Conservation (phyloP, 176 grass and related monocot species). For the Oryza nivara region DNA sequence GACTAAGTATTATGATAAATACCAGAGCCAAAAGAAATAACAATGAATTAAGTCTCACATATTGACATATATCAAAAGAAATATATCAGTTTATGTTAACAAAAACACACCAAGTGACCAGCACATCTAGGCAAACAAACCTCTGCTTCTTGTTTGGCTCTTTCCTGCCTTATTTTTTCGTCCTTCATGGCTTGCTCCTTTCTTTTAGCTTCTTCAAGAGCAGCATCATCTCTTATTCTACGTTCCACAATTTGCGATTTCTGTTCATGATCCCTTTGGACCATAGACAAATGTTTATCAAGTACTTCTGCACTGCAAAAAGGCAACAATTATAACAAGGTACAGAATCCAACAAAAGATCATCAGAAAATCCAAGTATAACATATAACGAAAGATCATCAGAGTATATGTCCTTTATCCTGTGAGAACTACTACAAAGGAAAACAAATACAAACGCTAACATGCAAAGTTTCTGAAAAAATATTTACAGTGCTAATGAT, state of each 20-base stretch:
- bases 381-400: conserved; percentile 19
- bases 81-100: conserved; percentile 7
- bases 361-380: conserved; percentile 1
- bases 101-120: conserved; percentile 10
- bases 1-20: neutral
- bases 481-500: conserved; percentile 5
- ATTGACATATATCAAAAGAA: neutral
- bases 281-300: conserved; percentile 77
- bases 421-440: neutral
- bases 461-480: conserved; percentile 15
- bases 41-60: conserved; percentile 1
- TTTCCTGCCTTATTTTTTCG: conserved; percentile 81
- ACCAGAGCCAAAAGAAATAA: conserved; percentile 9
- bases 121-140: conserved; percentile 46
- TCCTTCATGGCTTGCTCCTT: conserved; percentile 70
- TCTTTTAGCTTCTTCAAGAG: conserved; percentile 88
- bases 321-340: conserved; percentile 45
- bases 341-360: conserved; percentile 29
- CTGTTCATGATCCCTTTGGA: conserved; percentile 91
- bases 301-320: conserved; percentile 86
- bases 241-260: conserved; percentile 81
- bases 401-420: neutral
- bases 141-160: conserved; percentile 78
- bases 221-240: conserved; percentile 91
- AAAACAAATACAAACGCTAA: conserved; percentile 6